Conservation (phyloP, 106 monocot species). For the Acorus gramineus region DNA sequence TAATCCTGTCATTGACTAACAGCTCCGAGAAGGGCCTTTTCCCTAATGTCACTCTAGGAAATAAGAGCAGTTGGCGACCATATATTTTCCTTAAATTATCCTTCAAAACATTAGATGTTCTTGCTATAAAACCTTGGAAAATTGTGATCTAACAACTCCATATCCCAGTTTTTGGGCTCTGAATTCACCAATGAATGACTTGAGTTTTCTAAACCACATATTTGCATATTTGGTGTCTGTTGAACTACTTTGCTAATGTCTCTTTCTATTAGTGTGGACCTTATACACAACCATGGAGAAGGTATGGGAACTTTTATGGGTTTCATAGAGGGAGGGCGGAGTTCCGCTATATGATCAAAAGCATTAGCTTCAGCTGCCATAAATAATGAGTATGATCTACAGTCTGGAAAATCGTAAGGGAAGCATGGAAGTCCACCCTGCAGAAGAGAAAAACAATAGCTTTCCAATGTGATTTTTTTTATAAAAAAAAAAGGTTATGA, state of each 20-base stretch:
- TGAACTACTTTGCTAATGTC: background rate
- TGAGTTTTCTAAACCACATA: background rate
- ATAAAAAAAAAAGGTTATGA: background rate
- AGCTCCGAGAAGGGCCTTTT: constrained; percentile 3
- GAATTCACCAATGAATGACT: background rate
- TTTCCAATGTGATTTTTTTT: too few species aligned
- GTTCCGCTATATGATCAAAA: constrained; percentile 29
- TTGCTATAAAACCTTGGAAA: constrained; percentile 32
- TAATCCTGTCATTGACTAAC: background rate
- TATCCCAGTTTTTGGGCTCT: background rate
- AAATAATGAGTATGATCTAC: constrained; percentile 44
- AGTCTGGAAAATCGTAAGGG: constrained; percentile 91
- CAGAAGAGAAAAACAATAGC: constrained; percentile 6
- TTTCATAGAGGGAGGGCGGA: constrained; percentile 48
- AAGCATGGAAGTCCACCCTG: constrained; percentile 70
- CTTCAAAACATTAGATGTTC: constrained; percentile 36
- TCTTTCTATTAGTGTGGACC: constrained; percentile 12
- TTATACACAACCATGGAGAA: constrained; percentile 66
- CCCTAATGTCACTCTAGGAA: constrained; percentile 3
- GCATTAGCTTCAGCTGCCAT: constrained; percentile 39
- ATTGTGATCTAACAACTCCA: background rate
- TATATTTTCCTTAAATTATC: constrained; percentile 17
- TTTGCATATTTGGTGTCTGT: constrained; percentile 1
- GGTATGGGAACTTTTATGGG: constrained; percentile 48
- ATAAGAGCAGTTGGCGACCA: constrained; percentile 10